These are phyloP conservation scores for Naumovozyma dairenensis DNA, from an alignment of 805 yeast genomes.

Conservation along the genomic window DNA sequence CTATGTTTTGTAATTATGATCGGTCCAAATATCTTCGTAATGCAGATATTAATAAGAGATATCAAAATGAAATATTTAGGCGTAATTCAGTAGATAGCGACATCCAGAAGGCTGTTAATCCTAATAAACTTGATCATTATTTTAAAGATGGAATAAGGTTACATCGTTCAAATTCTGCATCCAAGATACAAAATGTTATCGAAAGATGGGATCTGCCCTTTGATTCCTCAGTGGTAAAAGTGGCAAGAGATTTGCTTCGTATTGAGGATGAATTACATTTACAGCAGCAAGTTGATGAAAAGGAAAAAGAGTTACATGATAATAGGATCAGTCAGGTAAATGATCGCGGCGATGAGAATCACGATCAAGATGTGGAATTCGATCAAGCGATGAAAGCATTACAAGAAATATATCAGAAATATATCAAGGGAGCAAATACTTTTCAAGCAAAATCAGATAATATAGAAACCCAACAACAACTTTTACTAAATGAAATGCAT, in stretches of 20 bases:
- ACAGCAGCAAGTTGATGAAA: conserved; percentile 8
- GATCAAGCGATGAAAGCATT: conserved; percentile 7
- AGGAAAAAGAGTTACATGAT: background rate
- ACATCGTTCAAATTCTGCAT: conserved; percentile 19
- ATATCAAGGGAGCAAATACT: conserved; percentile 11
- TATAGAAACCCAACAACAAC: conserved; percentile 22
- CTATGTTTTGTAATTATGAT: conserved; percentile 8
- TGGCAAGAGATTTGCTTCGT: conserved; percentile 22
- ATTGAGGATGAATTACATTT: conserved; percentile 10
- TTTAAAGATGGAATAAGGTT: background rate
- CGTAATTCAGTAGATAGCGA: conserved; percentile 19
- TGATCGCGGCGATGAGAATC: no score
- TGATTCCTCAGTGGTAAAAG: conserved; percentile 23
- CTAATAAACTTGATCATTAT: background rate
- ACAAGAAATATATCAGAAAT: conserved; percentile 11
- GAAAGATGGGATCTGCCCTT: conserved; percentile 25
- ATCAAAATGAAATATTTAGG: conserved; percentile 20
- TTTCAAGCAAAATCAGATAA: conserved; percentile 15
- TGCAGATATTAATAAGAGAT: conserved; percentile 7
- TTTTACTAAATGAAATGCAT: conserved; percentile 32
- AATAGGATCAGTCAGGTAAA: no score
- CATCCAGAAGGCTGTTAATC: background rate
- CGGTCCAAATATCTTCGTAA: conserved; percentile 1
- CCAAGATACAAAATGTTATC: conserved; percentile 19
- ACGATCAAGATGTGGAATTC: conserved; percentile 6